Conservation (phyloP, 352 stramenopile genomes). For the Globisporangium emineosum region DNA sequence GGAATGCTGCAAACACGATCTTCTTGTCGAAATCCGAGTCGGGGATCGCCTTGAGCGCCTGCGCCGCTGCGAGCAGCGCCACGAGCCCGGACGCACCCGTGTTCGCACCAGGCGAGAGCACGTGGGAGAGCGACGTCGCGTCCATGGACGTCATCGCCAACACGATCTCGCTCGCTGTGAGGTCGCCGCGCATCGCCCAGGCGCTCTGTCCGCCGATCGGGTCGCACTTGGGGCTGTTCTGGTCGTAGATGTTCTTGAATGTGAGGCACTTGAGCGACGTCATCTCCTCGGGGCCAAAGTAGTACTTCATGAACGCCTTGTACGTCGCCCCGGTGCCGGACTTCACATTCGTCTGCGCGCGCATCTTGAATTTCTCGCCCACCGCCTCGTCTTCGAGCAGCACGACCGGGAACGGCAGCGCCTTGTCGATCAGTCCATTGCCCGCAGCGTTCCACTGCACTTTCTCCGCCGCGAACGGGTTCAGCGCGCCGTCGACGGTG, state of each 20-base stretch:
- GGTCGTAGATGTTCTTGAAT: conserved; percentile 75
- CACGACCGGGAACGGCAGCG: conserved; percentile 66
- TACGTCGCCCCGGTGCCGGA: conserved; percentile 45
- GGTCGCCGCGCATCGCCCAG: conserved; percentile 61
- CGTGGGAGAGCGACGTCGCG: conserved; percentile 62
- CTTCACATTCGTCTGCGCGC: conserved; percentile 60
- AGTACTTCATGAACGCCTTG: conserved; percentile 81
- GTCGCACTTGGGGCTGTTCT: conserved; percentile 64
- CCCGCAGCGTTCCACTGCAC: conserved; percentile 65
- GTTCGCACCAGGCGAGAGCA: conserved; percentile 70
- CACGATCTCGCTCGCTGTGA: conserved; percentile 46
- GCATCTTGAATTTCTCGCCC: conserved; percentile 42
- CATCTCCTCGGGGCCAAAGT: conserved; percentile 76
- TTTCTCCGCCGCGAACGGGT: conserved; percentile 59
- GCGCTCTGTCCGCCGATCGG: conserved; percentile 77
- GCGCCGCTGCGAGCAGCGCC: conserved; percentile 63
- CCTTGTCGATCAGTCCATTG: conserved; percentile 34
- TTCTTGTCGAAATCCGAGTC: conserved; percentile 65
- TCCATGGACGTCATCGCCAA: conserved; percentile 83
- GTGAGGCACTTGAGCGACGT: conserved; percentile 65
- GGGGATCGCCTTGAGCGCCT: conserved; percentile 64
- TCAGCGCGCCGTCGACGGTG: conserved; percentile 60
- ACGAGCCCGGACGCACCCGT: conserved; percentile 69
- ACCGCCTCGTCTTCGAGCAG: conserved; percentile 44
- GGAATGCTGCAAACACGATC: conserved; percentile 81